phyloP scores from a whole-genome alignment of 2,329 filamentous ascomycete species.

The Fusarium sp. region DNA sequence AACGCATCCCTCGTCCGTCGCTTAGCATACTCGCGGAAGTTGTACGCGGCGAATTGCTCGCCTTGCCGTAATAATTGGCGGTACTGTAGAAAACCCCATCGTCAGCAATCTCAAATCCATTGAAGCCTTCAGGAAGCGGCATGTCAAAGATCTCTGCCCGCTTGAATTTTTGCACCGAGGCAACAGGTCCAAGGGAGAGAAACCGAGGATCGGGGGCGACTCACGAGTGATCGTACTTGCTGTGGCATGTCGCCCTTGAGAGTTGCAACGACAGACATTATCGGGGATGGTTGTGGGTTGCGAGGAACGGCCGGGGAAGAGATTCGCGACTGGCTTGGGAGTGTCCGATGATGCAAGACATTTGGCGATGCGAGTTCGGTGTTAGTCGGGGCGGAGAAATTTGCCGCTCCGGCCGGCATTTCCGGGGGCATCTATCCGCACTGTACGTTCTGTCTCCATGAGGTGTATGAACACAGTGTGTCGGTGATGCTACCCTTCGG shows the following conservation, averaged over 20 bases:
- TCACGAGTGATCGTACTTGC: slow-evolving; percentile 68
- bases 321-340: slow-evolving; percentile 36
- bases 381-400: slow-evolving; percentile 52
- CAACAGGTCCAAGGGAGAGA: not conserved
- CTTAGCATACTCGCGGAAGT: slow-evolving; percentile 96
- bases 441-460: rapidly evolving
- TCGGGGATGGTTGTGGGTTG: slow-evolving; percentile 46
- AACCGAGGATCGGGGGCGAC: slow-evolving; percentile 45
- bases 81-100: slow-evolving; percentile 70
- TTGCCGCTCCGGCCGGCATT: slow-evolving; percentile 44
- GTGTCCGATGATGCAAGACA: slow-evolving; percentile 45
- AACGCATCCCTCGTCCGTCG: slow-evolving; percentile 93
- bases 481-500: not conserved
- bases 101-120: slow-evolving; percentile 27
- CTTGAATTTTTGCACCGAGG: slow-evolving; percentile 12
- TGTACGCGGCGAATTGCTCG: slow-evolving; percentile 90
- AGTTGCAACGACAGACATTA: slow-evolving; percentile 53
- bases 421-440: not conserved
- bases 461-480: not conserved
- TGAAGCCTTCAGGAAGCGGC: not conserved
- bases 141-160: slow-evolving; percentile 22
- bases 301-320: slow-evolving; percentile 19
- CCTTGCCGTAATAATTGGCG: slow-evolving; percentile 90
- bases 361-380: slow-evolving; percentile 44
- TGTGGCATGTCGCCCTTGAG: slow-evolving; percentile 67